These are phyloP conservation scores for Selaginella moellendorffii DNA, from an alignment of 75 land plant genomes.

Conservation along the genomic window DNA sequence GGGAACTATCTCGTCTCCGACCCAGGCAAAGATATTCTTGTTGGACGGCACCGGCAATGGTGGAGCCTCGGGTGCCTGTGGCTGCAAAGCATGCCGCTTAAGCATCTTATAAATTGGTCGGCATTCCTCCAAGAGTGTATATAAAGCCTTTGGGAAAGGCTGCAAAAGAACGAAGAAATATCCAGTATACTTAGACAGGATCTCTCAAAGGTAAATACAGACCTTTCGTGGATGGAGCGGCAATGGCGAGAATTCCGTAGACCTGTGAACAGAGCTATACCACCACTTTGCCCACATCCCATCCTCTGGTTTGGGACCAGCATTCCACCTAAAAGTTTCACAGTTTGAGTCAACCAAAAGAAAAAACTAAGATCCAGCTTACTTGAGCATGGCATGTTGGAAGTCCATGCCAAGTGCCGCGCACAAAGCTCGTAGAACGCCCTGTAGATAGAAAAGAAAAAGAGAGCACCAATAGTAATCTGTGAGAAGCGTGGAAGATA, in stretches of 20 bases:
- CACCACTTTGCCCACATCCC: slow-evolving; percentile 99
- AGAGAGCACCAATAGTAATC: too few species aligned
- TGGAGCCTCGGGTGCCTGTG: slow-evolving; percentile 16
- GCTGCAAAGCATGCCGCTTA: slow-evolving; percentile 30
- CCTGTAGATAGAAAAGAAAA: slow-evolving; percentile 31
- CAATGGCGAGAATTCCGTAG: slow-evolving; percentile 41
- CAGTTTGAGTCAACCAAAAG: not conserved
- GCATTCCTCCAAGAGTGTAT: slow-evolving; percentile 66
- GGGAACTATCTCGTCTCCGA: slow-evolving; percentile 66
- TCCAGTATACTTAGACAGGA: not conserved
- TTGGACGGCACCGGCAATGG: slow-evolving; percentile 68
- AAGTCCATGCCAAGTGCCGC: slow-evolving; percentile 70
- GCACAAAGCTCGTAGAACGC: slow-evolving; percentile 56
- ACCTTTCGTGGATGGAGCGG: slow-evolving; percentile 42
- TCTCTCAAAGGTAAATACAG: not conserved
- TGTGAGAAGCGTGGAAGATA: too few species aligned
- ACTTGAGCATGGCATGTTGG: slow-evolving; percentile 79
- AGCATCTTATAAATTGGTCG: slow-evolving; percentile 80
- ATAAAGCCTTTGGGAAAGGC: slow-evolving; percentile 54
- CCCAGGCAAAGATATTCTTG: slow-evolving; percentile 74
- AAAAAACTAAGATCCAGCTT: slow-evolving; percentile 7
- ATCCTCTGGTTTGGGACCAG: slow-evolving; percentile 76
- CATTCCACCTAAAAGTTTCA: slow-evolving; percentile 55
- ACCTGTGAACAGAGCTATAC: slow-evolving; percentile 74
- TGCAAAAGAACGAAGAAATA: slow-evolving; percentile 15